A percentile compares a stretch with the other conserved stretches of the same genome.
phyloP scores from a whole-genome alignment of 305 asterid species.

The Solanum hybrid region DNA sequence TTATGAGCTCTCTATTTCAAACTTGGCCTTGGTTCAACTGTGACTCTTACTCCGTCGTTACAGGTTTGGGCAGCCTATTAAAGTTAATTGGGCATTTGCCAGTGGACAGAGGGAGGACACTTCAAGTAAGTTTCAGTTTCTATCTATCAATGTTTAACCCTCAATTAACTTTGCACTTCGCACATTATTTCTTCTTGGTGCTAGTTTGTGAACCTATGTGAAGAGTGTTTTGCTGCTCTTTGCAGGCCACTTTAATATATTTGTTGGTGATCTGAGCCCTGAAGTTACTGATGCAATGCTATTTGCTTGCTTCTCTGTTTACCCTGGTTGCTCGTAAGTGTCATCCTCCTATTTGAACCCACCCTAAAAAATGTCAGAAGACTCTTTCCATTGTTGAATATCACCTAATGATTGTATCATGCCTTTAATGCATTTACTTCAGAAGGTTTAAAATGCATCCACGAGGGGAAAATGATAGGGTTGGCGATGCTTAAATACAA shows the following conservation, averaged over 20 bases:
- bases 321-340: conserved; percentile 69
- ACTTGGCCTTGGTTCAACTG: neutral
- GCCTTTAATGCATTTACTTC: neutral
- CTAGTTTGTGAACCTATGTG: neutral
- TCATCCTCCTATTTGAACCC: conserved; percentile 1
- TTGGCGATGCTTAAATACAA: neutral
- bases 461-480: neutral
- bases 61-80: conserved; percentile 88
- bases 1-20: conserved; percentile 7
- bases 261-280: conserved; percentile 93
- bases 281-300: conserved; percentile 91
- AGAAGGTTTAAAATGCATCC: neutral
- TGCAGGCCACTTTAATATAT: conserved; percentile 79
- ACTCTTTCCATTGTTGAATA: neutral
- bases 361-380: neutral
- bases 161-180: neutral
- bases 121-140: conserved; percentile 32
- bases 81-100: conserved; percentile 88
- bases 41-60: neutral
- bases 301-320: conserved; percentile 71
- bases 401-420: neutral
- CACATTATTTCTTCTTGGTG: neutral
- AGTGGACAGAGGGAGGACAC: conserved; percentile 88
- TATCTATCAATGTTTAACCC: neutral
- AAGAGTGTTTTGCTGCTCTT: neutral